Evolutionary conservation across 495 filamentous ascomycete genomes (phyloP).

Genomic region (Daldinia bambusicola): DNA sequence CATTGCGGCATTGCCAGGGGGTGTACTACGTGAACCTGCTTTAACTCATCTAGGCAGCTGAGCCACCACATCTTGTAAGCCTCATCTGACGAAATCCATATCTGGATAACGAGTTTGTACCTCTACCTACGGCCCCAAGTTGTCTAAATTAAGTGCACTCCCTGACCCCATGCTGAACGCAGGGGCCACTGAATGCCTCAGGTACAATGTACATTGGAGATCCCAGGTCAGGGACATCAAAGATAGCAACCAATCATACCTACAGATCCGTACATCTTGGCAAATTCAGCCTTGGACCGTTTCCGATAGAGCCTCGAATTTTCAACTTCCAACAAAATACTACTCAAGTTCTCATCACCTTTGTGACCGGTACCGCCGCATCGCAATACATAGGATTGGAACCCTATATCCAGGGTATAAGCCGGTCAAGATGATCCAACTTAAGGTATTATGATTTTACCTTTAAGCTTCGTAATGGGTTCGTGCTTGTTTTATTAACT

Average conservation of each 20-base stretch:
- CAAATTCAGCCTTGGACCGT: slow-evolving; percentile 31
- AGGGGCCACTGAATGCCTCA: not conserved
- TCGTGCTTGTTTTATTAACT: slow-evolving; percentile 34
- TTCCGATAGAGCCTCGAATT: slow-evolving; percentile 41
- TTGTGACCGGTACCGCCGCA: slow-evolving; percentile 6
- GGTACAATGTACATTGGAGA: not conserved
- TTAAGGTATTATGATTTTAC: slow-evolving; percentile 74
- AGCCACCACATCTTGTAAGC: slow-evolving; percentile 30
- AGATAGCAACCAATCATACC: slow-evolving; percentile 29
- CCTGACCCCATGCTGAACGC: not conserved
- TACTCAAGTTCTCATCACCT: not conserved
- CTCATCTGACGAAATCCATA: slow-evolving; percentile 2
- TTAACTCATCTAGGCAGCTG: slow-evolving; percentile 8
- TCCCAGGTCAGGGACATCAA: not conserved
- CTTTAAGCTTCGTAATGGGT: slow-evolving; percentile 2
- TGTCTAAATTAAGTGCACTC: too few species aligned
- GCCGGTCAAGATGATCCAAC: slow-evolving; percentile 87
- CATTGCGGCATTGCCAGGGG: not conserved
- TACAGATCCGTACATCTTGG: not conserved
- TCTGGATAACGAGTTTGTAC: not conserved
- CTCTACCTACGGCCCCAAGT: too few species aligned
- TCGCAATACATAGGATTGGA: slow-evolving; percentile 26
- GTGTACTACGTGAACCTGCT: not conserved
- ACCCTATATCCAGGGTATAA: slow-evolving; percentile 36
- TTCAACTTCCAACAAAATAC: slow-evolving; percentile 32